phyloP scores from a whole-genome alignment of 805 yeast genomes.

The Saccharomycopsis fibuligera region DNA sequence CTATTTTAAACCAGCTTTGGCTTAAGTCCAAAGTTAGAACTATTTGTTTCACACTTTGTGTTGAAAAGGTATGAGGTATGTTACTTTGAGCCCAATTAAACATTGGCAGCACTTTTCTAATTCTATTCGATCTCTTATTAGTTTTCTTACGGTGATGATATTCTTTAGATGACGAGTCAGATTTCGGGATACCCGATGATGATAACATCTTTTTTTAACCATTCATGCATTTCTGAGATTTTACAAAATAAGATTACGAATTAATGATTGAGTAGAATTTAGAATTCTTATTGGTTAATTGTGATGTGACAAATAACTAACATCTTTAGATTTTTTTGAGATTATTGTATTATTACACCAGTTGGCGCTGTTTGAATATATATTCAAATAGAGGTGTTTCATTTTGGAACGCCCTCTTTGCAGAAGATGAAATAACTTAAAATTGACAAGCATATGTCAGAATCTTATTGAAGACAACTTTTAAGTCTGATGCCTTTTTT shows the following conservation, averaged over 20 bases:
- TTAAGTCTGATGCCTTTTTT: constrained; percentile 25
- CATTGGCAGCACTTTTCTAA: too few relatives aligned
- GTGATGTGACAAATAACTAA: neutral
- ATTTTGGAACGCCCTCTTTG: neutral
- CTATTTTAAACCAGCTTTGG: neutral
- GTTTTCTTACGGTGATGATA: constrained; percentile 35
- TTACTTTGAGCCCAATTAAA: too few relatives aligned
- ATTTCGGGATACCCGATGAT: constrained; percentile 90
- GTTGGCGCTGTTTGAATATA: too few relatives aligned
- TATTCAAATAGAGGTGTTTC: neutral
- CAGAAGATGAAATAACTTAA: constrained; percentile 43
- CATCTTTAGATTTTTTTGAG: neutral
- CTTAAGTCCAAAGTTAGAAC: neutral
- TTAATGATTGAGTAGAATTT: neutral
- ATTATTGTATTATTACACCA: too few relatives aligned
- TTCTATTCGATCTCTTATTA: neutral
- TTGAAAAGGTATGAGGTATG: constrained; percentile 1
- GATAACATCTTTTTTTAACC: constrained; percentile 73
- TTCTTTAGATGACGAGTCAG: constrained; percentile 97
- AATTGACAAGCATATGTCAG: constrained; percentile 99
- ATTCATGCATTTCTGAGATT: constrained; percentile 87
- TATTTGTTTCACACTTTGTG: neutral
- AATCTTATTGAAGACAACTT: constrained; percentile 55
- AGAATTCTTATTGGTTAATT: neutral
- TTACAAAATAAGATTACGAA: constrained; percentile 1